Evolutionary conservation across 768 basidiomycete genomes (phyloP), one percentile per base, ranked within the genome.

Genomic region (Podaxis pistillaris): DNA sequence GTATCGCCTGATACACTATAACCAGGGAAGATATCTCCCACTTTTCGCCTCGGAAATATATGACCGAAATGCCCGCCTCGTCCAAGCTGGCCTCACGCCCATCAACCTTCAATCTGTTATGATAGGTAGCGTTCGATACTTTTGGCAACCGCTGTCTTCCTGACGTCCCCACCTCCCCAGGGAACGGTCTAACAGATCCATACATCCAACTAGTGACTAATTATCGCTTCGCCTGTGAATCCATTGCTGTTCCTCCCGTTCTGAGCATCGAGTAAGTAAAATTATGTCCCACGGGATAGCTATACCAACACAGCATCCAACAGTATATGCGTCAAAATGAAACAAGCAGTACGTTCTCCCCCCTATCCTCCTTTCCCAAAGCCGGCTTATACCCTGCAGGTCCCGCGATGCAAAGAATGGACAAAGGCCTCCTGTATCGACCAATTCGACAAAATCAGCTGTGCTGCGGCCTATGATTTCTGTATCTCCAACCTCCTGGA

Each of bases 1-100:
- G 28, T 30, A 24, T 22, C 22, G 11, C 33, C 24, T 12, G 7
- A 19, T 59, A 19, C 47, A 33, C 11, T 52, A 12, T 28, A 28
- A 28, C 28, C 33, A 89, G 88, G 88, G 89, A 5, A 83, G 86
- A 9, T 89, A 90, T 67, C 76, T 91, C 1, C 89, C 88, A 0
- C 75, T 89, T 1, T 94, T 94, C 64, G 92, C 91, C 0, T 81
- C 89, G 13, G 86, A 87, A 36, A 85, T 94, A 8, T 83, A 87
- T 55, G 93, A 94, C 73, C 84, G 88, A 66, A 93, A 94, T 71
- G 67, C 72, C 51, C 70, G 77, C 33, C 77, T 89, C 8, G 72
- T 77, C 44, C 72, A 79, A 19, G 83, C 76, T 9, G 88, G 81
- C 70, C 15, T 88, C 80, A 64, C 81, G 73, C 67, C 78, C 65